phyloP scores from a whole-genome alignment of 208 protist species.

The Angomonas desouzai region DNA sequence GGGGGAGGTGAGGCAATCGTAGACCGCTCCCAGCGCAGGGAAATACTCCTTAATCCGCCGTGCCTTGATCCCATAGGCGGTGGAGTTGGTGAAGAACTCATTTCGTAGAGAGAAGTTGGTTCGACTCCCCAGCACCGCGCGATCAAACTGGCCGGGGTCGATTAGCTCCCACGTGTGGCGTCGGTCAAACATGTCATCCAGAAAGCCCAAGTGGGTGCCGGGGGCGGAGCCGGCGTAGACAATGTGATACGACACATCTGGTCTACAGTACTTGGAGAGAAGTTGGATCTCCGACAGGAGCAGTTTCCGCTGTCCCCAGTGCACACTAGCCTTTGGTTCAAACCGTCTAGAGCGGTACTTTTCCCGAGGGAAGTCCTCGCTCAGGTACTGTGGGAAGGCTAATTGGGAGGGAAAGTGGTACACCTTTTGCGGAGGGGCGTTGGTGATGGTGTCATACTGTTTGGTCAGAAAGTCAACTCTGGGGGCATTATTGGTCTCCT shows the following conservation, averaged over 20 bases:
- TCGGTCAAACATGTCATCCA: conserved; percentile 84
- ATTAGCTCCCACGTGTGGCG: conserved; percentile 91
- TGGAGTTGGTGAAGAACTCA: conserved; percentile 93
- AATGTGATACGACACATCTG: conserved; percentile 83
- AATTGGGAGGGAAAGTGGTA: conserved; percentile 78
- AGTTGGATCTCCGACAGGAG: conserved; percentile 95
- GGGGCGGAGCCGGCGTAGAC: conserved; percentile 95
- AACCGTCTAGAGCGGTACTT: conserved; percentile 75
- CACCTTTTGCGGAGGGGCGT: conserved; percentile 16
- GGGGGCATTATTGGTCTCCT: no score
- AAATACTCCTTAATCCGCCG: conserved; percentile 60
- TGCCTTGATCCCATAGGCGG: conserved; percentile 87
- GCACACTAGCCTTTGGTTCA: conserved; percentile 88
- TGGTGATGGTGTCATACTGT: conserved; percentile 2
- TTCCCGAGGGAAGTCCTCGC: conserved; percentile 64
- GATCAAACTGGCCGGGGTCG: conserved; percentile 92
- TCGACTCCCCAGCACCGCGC: conserved; percentile 39
- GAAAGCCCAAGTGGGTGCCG: conserved; percentile 90
- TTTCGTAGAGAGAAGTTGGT: conserved; percentile 86
- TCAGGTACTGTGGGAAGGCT: conserved; percentile 71
- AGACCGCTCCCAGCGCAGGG: conserved; percentile 54
- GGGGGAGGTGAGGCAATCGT: conserved; percentile 15
- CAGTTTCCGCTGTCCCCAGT: conserved; percentile 97
- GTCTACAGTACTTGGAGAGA: conserved; percentile 72
- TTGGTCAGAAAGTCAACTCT: neutral